Evolutionary conservation across 352 stramenopile genomes (phyloP), one percentile per base, ranked within the genome.

Genomic region (Globisporangium parvum): DNA sequence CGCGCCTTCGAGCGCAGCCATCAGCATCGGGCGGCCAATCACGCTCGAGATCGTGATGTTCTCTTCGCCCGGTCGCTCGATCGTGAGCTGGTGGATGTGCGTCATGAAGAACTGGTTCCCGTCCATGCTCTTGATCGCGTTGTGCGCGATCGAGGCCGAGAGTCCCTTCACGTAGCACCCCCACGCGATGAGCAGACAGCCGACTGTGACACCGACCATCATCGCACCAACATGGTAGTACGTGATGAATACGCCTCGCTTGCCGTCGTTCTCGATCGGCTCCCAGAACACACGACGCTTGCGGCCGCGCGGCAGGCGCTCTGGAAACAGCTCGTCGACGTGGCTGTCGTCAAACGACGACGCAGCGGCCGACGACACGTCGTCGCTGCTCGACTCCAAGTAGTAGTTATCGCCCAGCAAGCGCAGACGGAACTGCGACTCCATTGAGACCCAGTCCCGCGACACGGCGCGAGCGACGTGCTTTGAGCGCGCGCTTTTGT

Each of bases 161-260:
- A 89, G 52, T 12, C 80, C 80, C 44, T 84, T 86, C 18, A 87
- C 75, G 56, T 91, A 91, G 53, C 76, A 91, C 0, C 78, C 76
- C 76, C 78, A 89, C 12, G 80, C 78, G 47, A 91, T 70, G 20
- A 91, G 51, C 6, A 85, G 59, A 46, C 64, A 80, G 2, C 63
- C 75, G 3, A 80, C 60, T 26, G 76, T 62, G 35, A 66, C 64
- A 23, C 73, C 57, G 11, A 86, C 47, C 31, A 72, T 61, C 79
- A 89, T 85, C 6, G 75, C 76, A 14, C 74, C 76, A 24, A 84
- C 73, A 53, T 89, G 79, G 41, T 84, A 85, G 49, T 88, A 90
- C 20, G 83, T 86, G 60, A 93, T 89, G 55, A 93, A 89, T 42
- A 93, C 77, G 26, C 83, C 83, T 51, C 61, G 66, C 53, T 91